Evolutionary conservation across 2,329 filamentous ascomycete genomes (phyloP), one percentile per base, ranked within the genome.

Genomic region (Trichocomaceae sp.): DNA sequence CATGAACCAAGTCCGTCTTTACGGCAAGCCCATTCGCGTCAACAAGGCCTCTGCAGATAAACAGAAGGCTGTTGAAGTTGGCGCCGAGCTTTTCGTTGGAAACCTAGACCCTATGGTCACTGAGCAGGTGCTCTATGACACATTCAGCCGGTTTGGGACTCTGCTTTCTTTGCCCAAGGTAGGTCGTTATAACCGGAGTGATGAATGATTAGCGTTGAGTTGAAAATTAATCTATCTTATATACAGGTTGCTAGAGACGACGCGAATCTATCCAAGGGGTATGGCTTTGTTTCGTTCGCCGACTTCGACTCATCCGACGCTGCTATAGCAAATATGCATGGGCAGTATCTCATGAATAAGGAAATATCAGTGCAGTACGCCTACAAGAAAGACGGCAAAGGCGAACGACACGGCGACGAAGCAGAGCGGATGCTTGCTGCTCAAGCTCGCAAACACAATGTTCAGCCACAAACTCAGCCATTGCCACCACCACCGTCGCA

Each of bases 361-460:
- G 88, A 96, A 72, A 87, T 97, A 63, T 88, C 87, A 2, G 93
- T 99, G 45, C 92, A 97, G 73, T 99, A 97, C 72, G 93, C 93
- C 39, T 97, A 96, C 81, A 99, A 99, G 80, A 97, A 97, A 75
- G 93, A 99, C 66, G 93, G 93, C 62, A 96, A 96, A 75, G 92
- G 92, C 63, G 92, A 97, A 75, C 81, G 93, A 56, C 93, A 99
- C 69, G 93, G 93, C 64, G 93, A 99, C 69, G 83, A 90, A 63
- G 93, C 93, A 29, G 93, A 99, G 75, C 81, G 93, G 66, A 87
- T 90, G 77, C 82, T 99, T 47, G 93, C 93, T 29, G 85, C 87
- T 26, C 88, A 96, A 73, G 93, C 91, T 55, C 92, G 92, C 75
- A 92, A 91, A 69, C 89, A 96, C 71, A 96, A 96, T 65, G 88